phyloP scores from a whole-genome alignment of 116 monocot species.

The Posidonia oceanica region DNA sequence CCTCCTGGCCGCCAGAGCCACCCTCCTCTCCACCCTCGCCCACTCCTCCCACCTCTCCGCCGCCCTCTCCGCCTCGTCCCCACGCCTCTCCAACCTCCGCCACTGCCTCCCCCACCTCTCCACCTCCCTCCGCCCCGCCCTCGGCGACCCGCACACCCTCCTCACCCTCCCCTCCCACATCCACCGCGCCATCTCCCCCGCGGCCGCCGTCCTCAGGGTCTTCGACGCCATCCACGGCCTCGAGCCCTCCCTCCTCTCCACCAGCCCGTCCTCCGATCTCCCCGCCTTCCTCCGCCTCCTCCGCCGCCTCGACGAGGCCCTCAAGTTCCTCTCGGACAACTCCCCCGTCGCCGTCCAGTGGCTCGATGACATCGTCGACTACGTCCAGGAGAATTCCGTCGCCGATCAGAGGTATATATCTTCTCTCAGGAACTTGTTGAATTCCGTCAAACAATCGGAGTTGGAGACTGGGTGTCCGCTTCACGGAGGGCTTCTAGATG shows the following conservation, averaged over 20 bases:
- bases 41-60: too few species aligned
- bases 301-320: constrained; percentile 55
- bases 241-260: constrained; percentile 48
- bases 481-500: constrained; percentile 46
- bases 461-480: constrained; percentile 9
- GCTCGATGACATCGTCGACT: constrained; percentile 61
- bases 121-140: constrained; percentile 45
- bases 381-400: constrained; percentile 37
- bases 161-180: constrained; percentile 21
- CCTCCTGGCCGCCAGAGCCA: too few species aligned
- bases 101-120: neutral
- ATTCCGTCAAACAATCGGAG: neutral
- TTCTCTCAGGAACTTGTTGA: constrained; percentile 11
- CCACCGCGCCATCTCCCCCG: constrained; percentile 40
- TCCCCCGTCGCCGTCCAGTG: constrained; percentile 55
- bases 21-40: too few species aligned
- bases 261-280: constrained; percentile 38
- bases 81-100: too few species aligned
- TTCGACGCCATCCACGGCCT: constrained; percentile 85
- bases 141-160: constrained; percentile 24
- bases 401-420: constrained; percentile 35
- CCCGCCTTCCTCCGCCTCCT: constrained; percentile 43
- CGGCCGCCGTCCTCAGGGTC: constrained; percentile 66
- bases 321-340: constrained; percentile 56
- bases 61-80: too few species aligned